Evolutionary conservation across 257 asterid species (phyloP), one percentile per base, ranked within the genome.

Genomic region (Leptodermis oblonga): DNA sequence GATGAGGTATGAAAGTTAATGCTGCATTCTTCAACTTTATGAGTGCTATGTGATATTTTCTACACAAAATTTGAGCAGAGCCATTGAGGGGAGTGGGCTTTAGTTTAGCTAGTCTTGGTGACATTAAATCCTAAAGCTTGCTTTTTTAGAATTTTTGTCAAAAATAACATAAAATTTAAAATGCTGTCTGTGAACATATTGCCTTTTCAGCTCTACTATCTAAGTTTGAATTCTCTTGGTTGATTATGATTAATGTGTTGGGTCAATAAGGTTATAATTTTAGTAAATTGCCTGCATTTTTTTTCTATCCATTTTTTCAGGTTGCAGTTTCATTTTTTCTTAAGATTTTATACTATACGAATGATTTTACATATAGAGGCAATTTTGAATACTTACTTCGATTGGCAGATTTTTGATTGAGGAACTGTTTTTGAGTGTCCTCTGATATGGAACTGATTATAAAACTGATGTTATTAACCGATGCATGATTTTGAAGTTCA

Each of bases 1-100:
- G 85, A 77, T 51, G 96, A 87, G 96, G 96, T 92, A 83, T 33
- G 3, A 34, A 45, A 48, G 3, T 9, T 22, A 13, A 25, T 49
- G 61, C 37, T 30, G 26, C 67, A 22, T 30, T 45, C 28, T 46
- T 4, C 13, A 14, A 14, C 18, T 42, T 23, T 33, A 17, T 5
- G 33, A 20, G 1, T 70, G 28, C 51, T 56, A 70, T 28, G 45
- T 70, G 33, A 58, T 69, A 30, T 2, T 17, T 48, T 48, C n/a
- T 17, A 20, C 23, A 48, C 54, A 13, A 17, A 48, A 48, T 48
- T 17, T 48, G 23, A 48, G 22, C 54, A 48, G 54, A 48, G 14
- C 2, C 49, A 43, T 43, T 43, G 49, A 10, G 2, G 49, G 4
- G 49, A 10, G 1, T 43, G 62, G 15, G 0, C 4, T n/a, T n/a